A percentile compares a stretch with the other conserved stretches of the same genome.
These are phyloP conservation scores for Thymus quinquecostatus DNA, from an alignment of 257 asterid genomes.

Conservation along the genomic window DNA sequence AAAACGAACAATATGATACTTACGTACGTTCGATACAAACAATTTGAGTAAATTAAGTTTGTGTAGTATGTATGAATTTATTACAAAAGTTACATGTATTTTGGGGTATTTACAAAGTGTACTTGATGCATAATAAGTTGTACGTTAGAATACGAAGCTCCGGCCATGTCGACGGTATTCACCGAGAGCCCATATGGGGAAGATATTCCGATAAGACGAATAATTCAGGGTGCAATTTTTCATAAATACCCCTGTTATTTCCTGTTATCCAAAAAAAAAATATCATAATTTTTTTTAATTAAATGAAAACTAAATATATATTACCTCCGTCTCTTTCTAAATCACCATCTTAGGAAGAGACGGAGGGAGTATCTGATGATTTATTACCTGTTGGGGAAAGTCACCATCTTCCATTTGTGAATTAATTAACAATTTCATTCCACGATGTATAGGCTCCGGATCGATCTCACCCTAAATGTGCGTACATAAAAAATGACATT, in stretches of 20 bases:
- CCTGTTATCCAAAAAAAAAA: constrained; percentile 32
- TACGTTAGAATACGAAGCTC: background rate
- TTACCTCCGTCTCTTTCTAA: too few species aligned
- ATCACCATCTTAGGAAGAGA: too few species aligned
- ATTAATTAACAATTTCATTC: constrained; percentile 45
- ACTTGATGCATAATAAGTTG: background rate
- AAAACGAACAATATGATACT: too few species aligned
- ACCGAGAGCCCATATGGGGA: constrained; percentile 56
- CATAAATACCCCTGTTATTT: constrained; percentile 48
- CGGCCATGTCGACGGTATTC: constrained; percentile 39
- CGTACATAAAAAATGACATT: too few species aligned
- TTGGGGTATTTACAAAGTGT: background rate
- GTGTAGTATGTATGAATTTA: background rate
- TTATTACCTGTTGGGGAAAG: constrained; percentile 57
- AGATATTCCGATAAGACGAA: constrained; percentile 46
- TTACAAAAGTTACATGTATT: background rate
- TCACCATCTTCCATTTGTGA: constrained; percentile 56
- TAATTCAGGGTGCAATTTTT: constrained; percentile 47
- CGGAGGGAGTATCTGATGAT: background rate
- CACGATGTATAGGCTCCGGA: constrained; percentile 51
- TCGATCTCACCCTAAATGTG: constrained; percentile 37
- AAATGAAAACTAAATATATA: too few species aligned
- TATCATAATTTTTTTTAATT: too few species aligned
- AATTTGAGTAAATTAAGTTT: too few species aligned
- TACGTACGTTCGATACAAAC: too few species aligned